Percentiles rank a stretch among this genome's conserved stretches.
phyloP scores from a whole-genome alignment of 352 stramenopile genomes.

The Phytophthora uliginosa region DNA sequence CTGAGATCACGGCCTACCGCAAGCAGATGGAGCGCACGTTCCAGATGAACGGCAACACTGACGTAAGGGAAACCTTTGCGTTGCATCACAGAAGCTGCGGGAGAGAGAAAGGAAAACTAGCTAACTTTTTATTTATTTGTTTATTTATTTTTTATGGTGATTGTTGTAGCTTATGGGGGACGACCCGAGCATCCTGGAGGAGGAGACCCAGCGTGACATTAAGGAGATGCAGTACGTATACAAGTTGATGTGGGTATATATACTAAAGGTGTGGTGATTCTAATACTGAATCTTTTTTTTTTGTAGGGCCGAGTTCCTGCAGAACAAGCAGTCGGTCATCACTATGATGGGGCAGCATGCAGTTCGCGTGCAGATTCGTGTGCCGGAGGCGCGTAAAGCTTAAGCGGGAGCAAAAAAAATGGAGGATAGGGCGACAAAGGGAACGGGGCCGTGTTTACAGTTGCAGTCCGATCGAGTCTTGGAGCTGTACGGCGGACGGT shows the following conservation, averaged over 20 bases:
- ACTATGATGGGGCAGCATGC: slow-evolving; percentile 83
- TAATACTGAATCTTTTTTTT: slow-evolving; percentile 1
- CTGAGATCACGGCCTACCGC: slow-evolving; percentile 86
- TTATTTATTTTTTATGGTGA: slow-evolving; percentile 2
- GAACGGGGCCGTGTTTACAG: background rate
- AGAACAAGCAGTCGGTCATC: slow-evolving; percentile 78
- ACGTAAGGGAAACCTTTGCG: slow-evolving; percentile 47
- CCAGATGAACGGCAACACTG: slow-evolving; percentile 88
- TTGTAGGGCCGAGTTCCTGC: slow-evolving; percentile 63
- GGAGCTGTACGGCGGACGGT: background rate
- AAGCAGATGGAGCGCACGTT: slow-evolving; percentile 89
- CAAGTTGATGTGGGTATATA: background rate
- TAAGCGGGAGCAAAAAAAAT: slow-evolving; percentile 22
- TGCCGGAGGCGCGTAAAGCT: slow-evolving; percentile 76
- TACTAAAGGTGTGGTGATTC: background rate
- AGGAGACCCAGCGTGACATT: slow-evolving; percentile 83
- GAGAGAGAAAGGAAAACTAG: slow-evolving; percentile 14
- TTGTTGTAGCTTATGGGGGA: slow-evolving; percentile 76
- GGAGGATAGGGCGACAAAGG: background rate
- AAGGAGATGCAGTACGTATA: slow-evolving; percentile 80
- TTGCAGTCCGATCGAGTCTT: slow-evolving; percentile 2
- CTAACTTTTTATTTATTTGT: slow-evolving; percentile 2
- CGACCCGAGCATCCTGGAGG: slow-evolving; percentile 79
- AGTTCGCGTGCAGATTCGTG: slow-evolving; percentile 70
- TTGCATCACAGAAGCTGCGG: slow-evolving; percentile 2